Conservation (phyloP, 768 basidiomycete genomes). For the Termitomyces sp. region DNA sequence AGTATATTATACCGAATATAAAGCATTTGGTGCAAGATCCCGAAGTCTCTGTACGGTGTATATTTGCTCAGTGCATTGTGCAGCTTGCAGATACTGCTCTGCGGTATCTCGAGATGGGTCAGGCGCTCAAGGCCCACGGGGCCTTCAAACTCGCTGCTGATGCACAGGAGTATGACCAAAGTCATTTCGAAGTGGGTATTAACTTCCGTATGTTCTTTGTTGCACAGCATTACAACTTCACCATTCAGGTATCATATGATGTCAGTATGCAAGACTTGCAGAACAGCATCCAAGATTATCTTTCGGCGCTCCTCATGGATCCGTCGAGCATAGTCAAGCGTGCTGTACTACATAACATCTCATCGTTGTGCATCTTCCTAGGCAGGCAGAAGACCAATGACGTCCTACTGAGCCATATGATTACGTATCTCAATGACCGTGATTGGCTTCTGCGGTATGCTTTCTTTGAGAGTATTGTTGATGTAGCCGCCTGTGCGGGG, state of each 20-base stretch:
- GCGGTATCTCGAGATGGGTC: slow-evolving; percentile 89
- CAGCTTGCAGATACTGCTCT: slow-evolving; percentile 82
- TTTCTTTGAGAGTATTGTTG: slow-evolving; percentile 95
- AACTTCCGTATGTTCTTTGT: background rate
- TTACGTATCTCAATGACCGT: slow-evolving; percentile 77
- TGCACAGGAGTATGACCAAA: slow-evolving; percentile 68
- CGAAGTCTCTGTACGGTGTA: slow-evolving; percentile 76
- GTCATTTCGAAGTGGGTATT: slow-evolving; percentile 67
- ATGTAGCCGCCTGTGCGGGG: slow-evolving; percentile 92
- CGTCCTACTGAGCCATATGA: slow-evolving; percentile 85
- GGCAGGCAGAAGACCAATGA: slow-evolving; percentile 93
- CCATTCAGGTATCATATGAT: slow-evolving; percentile 80
- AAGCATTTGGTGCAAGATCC: slow-evolving; percentile 76
- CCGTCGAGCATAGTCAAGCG: slow-evolving; percentile 87
- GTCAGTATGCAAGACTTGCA: slow-evolving; percentile 83
- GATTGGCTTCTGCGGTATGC: slow-evolving; percentile 90
- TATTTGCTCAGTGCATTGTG: slow-evolving; percentile 80
- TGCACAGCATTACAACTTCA: background rate
- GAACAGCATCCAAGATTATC: slow-evolving; percentile 78
- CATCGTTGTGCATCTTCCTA: slow-evolving; percentile 87
- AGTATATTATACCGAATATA: slow-evolving; percentile 92
- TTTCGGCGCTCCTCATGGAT: slow-evolving; percentile 83
- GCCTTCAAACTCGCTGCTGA: slow-evolving; percentile 59
- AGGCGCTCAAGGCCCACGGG: slow-evolving; percentile 83
- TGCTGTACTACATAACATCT: slow-evolving; percentile 82